A percentile compares a stretch with the other conserved stretches of the same genome.
Conservation (phyloP, 768 basidiomycete genomes). For the Trametes sanguinea region DNA sequence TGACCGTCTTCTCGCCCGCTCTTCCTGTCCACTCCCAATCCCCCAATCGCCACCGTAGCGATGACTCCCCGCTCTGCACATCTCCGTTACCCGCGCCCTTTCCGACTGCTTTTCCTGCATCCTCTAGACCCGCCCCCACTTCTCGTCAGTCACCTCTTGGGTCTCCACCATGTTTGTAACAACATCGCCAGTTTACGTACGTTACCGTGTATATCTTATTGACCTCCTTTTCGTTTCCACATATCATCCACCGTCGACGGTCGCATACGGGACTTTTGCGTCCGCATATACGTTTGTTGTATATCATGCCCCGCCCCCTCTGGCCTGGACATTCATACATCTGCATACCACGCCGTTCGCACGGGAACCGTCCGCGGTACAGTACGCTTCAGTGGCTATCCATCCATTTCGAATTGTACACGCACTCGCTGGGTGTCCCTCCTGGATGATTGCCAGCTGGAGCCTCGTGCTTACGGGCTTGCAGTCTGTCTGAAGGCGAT, state of each 20-base stretch:
- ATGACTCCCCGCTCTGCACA: neutral
- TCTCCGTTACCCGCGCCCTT: neutral
- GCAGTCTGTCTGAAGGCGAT: too few species aligned
- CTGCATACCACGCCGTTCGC: too few species aligned
- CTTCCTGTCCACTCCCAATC: too few species aligned
- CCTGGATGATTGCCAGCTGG: too few species aligned
- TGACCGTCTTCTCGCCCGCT: neutral
- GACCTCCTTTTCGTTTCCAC: neutral
- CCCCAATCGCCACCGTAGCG: too few species aligned
- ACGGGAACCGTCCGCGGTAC: too few species aligned
- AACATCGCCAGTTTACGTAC: constrained; percentile 9
- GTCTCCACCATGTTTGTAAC: neutral
- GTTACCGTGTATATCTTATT: constrained; percentile 18
- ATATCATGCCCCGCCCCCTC: neutral
- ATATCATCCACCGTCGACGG: neutral
- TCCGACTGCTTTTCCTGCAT: neutral
- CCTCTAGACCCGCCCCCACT: neutral
- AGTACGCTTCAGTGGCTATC: too few species aligned
- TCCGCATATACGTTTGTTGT: neutral
- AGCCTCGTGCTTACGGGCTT: too few species aligned
- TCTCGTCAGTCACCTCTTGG: neutral
- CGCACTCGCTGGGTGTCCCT: too few species aligned
- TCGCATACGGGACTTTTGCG: neutral
- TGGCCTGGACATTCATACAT: too few species aligned
- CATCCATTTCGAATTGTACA: too few species aligned